Evolutionary conservation across 306 rosid genomes (phyloP).

Genomic region (Hylodesmum podocarpum): DNA sequence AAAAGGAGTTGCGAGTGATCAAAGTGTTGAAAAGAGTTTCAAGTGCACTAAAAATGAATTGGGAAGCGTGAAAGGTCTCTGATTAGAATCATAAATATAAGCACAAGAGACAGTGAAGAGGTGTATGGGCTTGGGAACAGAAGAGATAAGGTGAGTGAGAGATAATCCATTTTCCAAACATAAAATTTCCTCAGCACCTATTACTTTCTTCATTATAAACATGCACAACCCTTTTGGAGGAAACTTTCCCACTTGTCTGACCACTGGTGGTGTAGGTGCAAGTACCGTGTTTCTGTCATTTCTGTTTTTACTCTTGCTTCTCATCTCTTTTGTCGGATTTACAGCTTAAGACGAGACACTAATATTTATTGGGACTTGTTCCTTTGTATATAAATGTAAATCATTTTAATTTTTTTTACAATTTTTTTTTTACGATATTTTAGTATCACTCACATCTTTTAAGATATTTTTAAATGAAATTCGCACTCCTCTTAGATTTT

Average conservation of each 20-base stretch:
- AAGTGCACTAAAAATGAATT: constrained; percentile 42
- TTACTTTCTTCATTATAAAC: constrained; percentile 29
- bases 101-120: constrained; percentile 42
- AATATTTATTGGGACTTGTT: background rate
- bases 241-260: constrained; percentile 36
- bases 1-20: constrained; percentile 38
- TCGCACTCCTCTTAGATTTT: too few relatives aligned
- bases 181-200: constrained; percentile 42
- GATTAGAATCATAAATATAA: constrained; percentile 41
- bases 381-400: background rate
- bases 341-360: background rate
- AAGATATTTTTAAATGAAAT: too few relatives aligned
- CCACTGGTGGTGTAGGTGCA: constrained; percentile 27
- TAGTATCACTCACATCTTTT: background rate
- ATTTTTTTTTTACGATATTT: background rate
- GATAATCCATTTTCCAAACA: constrained; percentile 59
- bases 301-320: background rate
- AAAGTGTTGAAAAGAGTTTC: constrained; percentile 40
- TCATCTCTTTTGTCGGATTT: background rate
- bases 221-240: constrained; percentile 31
- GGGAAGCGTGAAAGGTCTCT: constrained; percentile 53
- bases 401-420: background rate
- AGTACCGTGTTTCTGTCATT: background rate
- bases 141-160: constrained; percentile 54
- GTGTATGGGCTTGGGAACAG: constrained; percentile 78